phyloP scores from a whole-genome alignment of 2,329 filamentous ascomycete genomes.

The Pseudocercospora vitis region DNA sequence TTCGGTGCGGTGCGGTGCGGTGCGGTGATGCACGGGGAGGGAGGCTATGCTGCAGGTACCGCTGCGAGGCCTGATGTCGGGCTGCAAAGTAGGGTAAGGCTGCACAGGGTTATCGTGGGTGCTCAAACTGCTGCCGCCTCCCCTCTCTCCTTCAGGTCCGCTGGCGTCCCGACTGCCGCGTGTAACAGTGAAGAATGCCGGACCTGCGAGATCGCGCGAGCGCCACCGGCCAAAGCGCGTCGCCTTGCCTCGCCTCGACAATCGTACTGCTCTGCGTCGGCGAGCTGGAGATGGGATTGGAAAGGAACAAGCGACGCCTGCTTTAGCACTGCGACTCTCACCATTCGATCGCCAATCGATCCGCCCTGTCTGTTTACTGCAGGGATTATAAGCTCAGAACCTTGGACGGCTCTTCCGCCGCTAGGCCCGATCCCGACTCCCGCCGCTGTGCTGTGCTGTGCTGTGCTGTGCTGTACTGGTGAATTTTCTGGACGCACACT shows the following conservation, averaged over 20 bases:
- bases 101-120: background rate
- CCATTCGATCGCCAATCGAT: too few relatives aligned
- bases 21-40: background rate
- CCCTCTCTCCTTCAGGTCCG: background rate
- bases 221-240: background rate
- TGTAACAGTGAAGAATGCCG: slow-evolving; percentile 6
- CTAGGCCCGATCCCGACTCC: background rate
- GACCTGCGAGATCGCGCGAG: background rate
- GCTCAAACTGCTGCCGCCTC: slow-evolving; percentile 6
- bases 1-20: background rate
- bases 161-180: background rate
- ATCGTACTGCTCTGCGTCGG: too few relatives aligned
- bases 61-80: slow-evolving; percentile 7
- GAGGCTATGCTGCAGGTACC: slow-evolving; percentile 4
- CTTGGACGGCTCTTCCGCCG: background rate
- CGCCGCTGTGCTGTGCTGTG: too few relatives aligned
- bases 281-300: too few relatives aligned
- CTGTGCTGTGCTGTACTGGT: too few relatives aligned
- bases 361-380: too few relatives aligned
- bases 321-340: too few relatives aligned
- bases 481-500: too few relatives aligned
- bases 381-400: background rate
- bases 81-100: background rate
- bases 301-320: too few relatives aligned
- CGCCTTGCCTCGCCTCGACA: background rate